Percentiles rank a stretch among this genome's conserved stretches.
These are phyloP conservation scores for Camillea tinctor DNA, from an alignment of 2,329 filamentous ascomycete genomes.

Conservation along the genomic window DNA sequence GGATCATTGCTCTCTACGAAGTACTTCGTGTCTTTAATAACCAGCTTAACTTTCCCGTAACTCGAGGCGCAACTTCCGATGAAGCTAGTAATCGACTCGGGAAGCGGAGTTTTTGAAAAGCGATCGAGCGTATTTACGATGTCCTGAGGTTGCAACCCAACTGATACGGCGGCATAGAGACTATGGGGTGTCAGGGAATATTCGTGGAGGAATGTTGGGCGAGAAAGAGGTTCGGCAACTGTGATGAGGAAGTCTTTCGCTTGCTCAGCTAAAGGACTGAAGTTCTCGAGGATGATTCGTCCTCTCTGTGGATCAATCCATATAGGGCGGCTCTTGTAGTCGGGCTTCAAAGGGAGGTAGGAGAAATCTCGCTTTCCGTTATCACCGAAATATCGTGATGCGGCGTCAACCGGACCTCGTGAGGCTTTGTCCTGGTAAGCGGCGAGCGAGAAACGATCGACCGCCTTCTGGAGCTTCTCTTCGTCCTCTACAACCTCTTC, in stretches of 20 bases:
- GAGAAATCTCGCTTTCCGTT: conserved; percentile 67
- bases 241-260: conserved; percentile 95
- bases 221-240: conserved; percentile 88
- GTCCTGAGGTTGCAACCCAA: conserved; percentile 84
- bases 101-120: conserved; percentile 84
- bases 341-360: conserved; percentile 76
- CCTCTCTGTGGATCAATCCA: conserved; percentile 91
- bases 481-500: conserved; percentile 50
- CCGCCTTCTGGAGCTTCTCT: conserved; percentile 55
- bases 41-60: conserved; percentile 94
- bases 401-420: conserved; percentile 40
- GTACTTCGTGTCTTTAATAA: conserved; percentile 91
- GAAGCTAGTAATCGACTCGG: conserved; percentile 75
- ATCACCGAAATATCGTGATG: conserved; percentile 46
- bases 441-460: conserved; percentile 58
- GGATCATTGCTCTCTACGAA: conserved; percentile 92
- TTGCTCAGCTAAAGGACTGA: conserved; percentile 80
- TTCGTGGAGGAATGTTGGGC: conserved; percentile 89
- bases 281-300: conserved; percentile 90
- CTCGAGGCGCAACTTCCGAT: conserved; percentile 79
- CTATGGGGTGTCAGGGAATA: conserved; percentile 90
- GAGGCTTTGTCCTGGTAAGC: conserved; percentile 48
- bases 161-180: conserved; percentile 91
- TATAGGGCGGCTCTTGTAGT: conserved; percentile 84
- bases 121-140: conserved; percentile 87